A percentile compares a stretch with the other conserved stretches of the same genome.
These are phyloP conservation scores for Vaccinium darrowii DNA, from an alignment of 148 eudicot species.

Conservation along the genomic window DNA sequence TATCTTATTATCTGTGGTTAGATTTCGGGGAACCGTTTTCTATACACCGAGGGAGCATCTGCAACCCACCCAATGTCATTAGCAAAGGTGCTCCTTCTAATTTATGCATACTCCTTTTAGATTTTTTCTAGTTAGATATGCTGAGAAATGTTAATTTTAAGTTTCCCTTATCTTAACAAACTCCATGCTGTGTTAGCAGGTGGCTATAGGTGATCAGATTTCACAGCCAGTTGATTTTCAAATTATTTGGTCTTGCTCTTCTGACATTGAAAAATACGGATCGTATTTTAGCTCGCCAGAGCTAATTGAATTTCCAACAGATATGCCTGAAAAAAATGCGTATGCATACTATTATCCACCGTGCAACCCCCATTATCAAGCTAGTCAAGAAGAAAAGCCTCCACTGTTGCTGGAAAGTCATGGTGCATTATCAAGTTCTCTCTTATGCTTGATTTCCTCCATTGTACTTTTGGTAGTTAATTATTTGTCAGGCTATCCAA, in stretches of 20 bases:
- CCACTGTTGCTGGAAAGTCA: slow-evolving; percentile 83
- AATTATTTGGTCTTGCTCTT: slow-evolving; percentile 75
- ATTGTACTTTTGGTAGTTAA: neutral
- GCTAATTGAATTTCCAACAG: slow-evolving; percentile 80
- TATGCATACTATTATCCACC: slow-evolving; percentile 93
- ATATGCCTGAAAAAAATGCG: slow-evolving; percentile 64
- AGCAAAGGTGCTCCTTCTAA: slow-evolving; percentile 61
- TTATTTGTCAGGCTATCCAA: neutral
- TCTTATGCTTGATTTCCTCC: neutral
- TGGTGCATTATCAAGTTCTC: slow-evolving; percentile 41
- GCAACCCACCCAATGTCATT: slow-evolving; percentile 69
- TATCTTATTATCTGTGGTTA: slow-evolving; percentile 25
- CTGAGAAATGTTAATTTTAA: neutral
- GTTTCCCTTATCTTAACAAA: neutral
- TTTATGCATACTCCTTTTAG: neutral
- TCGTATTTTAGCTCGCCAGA: slow-evolving; percentile 73
- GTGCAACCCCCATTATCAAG: slow-evolving; percentile 60
- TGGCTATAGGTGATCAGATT: slow-evolving; percentile 48
- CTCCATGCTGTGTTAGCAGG: slow-evolving; percentile 39
- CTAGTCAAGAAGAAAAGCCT: slow-evolving; percentile 71
- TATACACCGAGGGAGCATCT: slow-evolving; percentile 84
- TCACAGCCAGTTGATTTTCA: slow-evolving; percentile 49
- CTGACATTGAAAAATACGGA: slow-evolving; percentile 48
- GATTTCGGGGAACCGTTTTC: slow-evolving; percentile 45
- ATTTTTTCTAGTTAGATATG: neutral